Percentiles rank a stretch among this genome's conserved stretches.
Conservation (phyloP, 2,329 filamentous ascomycete genomes). For the Microcera coccophila region DNA sequence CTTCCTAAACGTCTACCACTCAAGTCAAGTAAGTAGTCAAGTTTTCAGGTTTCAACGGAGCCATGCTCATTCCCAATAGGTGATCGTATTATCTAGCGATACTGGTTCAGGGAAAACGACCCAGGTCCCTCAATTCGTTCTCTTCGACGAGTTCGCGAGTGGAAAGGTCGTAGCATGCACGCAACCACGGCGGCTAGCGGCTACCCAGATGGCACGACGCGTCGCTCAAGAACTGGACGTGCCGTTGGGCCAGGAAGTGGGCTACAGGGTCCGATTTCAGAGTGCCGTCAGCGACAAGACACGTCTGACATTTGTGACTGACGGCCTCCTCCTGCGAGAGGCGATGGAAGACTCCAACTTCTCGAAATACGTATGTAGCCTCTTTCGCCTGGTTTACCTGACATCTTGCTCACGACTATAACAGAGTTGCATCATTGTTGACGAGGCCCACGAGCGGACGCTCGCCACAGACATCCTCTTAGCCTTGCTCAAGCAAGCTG, state of each 20-base stretch:
- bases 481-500: conserved; percentile 6
- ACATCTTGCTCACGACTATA: no score
- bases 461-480: conserved; percentile 8
- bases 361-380: no score
- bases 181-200: not conserved
- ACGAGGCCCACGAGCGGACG: conserved; percentile 2
- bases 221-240: not conserved
- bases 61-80: not conserved
- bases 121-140: not conserved
- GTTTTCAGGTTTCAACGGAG: not conserved
- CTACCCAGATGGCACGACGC: not conserved
- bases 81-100: not conserved
- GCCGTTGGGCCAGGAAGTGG: not conserved
- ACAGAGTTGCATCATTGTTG: no score
- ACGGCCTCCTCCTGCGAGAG: no score
- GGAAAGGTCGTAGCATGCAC: not conserved
- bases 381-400: no score
- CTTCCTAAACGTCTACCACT: not conserved
- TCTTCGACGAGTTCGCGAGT: not conserved
- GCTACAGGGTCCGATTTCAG: no score
- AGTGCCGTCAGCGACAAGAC: no score
- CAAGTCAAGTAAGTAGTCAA: not conserved
- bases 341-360: no score
- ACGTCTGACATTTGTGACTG: no score
- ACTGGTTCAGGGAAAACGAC: not conserved